These are phyloP conservation scores for Lactarius tabidus DNA, from an alignment of 768 basidiomycete genomes.

Conservation along the genomic window DNA sequence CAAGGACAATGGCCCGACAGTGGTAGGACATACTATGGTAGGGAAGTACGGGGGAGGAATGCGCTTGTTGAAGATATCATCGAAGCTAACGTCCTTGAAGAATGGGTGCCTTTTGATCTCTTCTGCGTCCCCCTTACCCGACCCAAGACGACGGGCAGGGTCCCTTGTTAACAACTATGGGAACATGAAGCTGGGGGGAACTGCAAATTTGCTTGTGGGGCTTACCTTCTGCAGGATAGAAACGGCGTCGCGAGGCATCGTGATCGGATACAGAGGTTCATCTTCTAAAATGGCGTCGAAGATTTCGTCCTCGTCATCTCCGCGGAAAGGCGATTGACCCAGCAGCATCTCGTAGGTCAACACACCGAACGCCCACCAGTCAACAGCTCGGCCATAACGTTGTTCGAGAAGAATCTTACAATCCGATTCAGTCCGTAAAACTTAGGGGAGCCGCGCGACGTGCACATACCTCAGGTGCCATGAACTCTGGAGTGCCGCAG, in stretches of 20 bases:
- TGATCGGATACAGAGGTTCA: constrained; percentile 97
- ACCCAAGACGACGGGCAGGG: constrained; percentile 84
- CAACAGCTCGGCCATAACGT: constrained; percentile 96
- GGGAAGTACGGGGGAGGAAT: constrained; percentile 98
- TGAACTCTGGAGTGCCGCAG: constrained; percentile 99
- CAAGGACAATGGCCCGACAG: constrained; percentile 4
- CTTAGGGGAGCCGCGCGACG: background rate
- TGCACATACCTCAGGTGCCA: constrained; percentile 89
- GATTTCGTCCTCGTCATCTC: constrained; percentile 99
- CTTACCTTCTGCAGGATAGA: constrained; percentile 89
- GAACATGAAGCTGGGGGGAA: constrained; percentile 14
- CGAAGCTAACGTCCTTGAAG: constrained; percentile 97
- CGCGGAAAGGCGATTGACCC: constrained; percentile 98
- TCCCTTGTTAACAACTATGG: constrained; percentile 86
- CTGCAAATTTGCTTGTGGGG: background rate
- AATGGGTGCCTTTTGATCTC: constrained; percentile 97
- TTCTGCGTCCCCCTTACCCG: constrained; percentile 87
- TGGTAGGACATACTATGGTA: constrained; percentile 65
- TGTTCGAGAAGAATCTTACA: constrained; percentile 95
- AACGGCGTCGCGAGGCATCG: constrained; percentile 97
- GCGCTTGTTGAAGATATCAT: constrained; percentile 95
- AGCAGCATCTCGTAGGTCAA: constrained; percentile 98
- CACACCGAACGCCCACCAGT: constrained; percentile 99
- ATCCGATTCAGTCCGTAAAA: background rate
- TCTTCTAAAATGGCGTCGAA: constrained; percentile 99